Conservation (phyloP, 192 early-diverging fungal genomes). For the Phlyctochytrium planicorne region DNA sequence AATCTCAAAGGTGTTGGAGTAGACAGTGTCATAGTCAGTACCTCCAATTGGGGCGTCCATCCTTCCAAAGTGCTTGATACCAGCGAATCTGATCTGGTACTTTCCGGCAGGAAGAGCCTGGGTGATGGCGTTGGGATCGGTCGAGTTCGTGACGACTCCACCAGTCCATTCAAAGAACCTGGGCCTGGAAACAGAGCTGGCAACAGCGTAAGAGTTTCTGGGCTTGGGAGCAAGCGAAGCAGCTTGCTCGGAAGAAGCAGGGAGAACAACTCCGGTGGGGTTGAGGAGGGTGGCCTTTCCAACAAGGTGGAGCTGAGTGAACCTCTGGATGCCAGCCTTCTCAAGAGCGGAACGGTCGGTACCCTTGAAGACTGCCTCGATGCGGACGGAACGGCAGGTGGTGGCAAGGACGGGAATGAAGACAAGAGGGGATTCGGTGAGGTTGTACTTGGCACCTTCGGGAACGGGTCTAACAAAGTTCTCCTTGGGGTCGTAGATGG, state of each 20-base stretch:
- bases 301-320: neutral
- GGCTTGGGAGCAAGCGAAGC: neutral
- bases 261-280: neutral
- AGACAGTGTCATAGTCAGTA: neutral
- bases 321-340: neutral
- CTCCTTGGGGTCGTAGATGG: neutral
- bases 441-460: conserved; percentile 11
- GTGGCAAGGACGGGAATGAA: conserved; percentile 6
- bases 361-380: conserved; percentile 16
- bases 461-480: conserved; percentile 1
- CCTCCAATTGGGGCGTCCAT: neutral
- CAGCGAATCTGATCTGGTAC: conserved; percentile 31
- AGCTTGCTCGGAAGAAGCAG: neutral
- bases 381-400: conserved; percentile 9
- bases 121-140: neutral
- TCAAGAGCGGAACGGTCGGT: neutral
- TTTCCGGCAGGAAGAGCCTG: conserved; percentile 18
- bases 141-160: neutral
- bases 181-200: neutral
- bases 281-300: neutral
- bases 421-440: conserved; percentile 5
- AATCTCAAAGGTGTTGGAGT: neutral
- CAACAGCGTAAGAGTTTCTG: neutral
- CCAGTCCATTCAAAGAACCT: neutral
- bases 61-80: conserved; percentile 30